A percentile compares a stretch with the other conserved stretches of the same genome.
Evolutionary conservation across 768 basidiomycete species (phyloP).

Genomic region (Amanita pseudoporphyria): DNA sequence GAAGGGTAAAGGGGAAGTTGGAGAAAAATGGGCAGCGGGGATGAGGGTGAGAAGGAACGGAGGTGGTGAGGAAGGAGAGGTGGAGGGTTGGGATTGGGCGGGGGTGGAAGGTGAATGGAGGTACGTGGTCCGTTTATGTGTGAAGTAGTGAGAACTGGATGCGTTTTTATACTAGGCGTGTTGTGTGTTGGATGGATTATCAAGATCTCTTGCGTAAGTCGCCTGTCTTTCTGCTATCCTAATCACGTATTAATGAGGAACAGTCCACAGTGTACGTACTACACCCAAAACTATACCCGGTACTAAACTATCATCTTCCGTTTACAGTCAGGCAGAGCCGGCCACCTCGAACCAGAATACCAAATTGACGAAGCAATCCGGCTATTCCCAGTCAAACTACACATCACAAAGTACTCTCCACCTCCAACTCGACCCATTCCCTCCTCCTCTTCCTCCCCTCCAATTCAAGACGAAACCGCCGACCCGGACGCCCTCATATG

Average conservation of each 20-base stretch:
- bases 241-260: too few species aligned
- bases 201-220: constrained; percentile 40
- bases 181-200: constrained; percentile 53
- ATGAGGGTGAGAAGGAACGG: constrained; percentile 8
- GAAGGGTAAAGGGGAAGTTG: background rate
- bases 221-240: background rate
- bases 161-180: constrained; percentile 27
- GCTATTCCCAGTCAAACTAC: constrained; percentile 45
- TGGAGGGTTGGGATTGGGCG: constrained; percentile 49
- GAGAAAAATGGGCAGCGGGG: background rate
- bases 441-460: background rate
- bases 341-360: constrained; percentile 13
- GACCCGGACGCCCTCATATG: constrained; percentile 18
- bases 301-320: background rate
- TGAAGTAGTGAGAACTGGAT: background rate
- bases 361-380: constrained; percentile 34
- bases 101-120: constrained; percentile 44
- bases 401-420: constrained; percentile 26
- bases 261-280: background rate
- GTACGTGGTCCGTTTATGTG: constrained; percentile 26
- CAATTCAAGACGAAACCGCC: constrained; percentile 8
- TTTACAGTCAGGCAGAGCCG: constrained; percentile 9
- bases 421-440: constrained; percentile 13
- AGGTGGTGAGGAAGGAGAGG: constrained; percentile 10
- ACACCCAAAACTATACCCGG: too few species aligned